These are phyloP conservation scores for Hymenoscyphus infarciens DNA, from an alignment of 2,329 filamentous ascomycete genomes.

Conservation along the genomic window DNA sequence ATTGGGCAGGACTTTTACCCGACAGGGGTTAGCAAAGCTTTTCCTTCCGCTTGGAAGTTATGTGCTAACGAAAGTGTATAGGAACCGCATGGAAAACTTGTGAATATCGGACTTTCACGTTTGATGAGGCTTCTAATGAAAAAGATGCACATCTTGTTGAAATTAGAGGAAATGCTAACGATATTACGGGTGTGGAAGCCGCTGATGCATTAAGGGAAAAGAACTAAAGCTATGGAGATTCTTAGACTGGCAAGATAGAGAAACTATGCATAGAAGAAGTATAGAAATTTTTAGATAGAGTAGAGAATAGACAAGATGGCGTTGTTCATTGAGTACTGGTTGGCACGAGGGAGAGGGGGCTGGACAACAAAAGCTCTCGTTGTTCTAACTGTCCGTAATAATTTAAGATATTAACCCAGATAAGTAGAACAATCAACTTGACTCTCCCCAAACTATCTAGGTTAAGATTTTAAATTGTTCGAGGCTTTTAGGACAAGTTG, in stretches of 20 bases:
- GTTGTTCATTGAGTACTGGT: not conserved
- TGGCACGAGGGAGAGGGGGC: too few relatives aligned
- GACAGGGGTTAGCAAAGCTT: constrained; percentile 9
- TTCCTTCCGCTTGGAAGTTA: not conserved
- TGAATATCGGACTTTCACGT: constrained; percentile 20
- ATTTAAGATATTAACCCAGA: too few relatives aligned
- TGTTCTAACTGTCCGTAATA: too few relatives aligned
- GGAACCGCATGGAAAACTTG: constrained; percentile 20
- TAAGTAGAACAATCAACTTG: too few relatives aligned
- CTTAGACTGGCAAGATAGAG: not conserved
- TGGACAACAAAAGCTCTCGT: too few relatives aligned
- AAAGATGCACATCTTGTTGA: constrained; percentile 19
- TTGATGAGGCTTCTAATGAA: constrained; percentile 19
- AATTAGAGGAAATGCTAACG: constrained; percentile 14
- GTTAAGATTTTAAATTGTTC: too few relatives aligned
- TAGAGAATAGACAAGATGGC: not conserved
- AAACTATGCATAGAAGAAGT: not conserved
- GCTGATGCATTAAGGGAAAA: not conserved
- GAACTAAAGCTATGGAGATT: constrained; percentile 19
- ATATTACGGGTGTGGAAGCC: constrained; percentile 17
- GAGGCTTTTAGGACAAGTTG: too few relatives aligned
- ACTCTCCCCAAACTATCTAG: too few relatives aligned
- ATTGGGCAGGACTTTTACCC: constrained; percentile 16
- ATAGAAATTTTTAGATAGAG: not conserved
- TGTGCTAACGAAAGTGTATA: constrained; percentile 1